phyloP scores from a whole-genome alignment of 2,329 filamentous ascomycete species.

The Penicillium sp. region DNA sequence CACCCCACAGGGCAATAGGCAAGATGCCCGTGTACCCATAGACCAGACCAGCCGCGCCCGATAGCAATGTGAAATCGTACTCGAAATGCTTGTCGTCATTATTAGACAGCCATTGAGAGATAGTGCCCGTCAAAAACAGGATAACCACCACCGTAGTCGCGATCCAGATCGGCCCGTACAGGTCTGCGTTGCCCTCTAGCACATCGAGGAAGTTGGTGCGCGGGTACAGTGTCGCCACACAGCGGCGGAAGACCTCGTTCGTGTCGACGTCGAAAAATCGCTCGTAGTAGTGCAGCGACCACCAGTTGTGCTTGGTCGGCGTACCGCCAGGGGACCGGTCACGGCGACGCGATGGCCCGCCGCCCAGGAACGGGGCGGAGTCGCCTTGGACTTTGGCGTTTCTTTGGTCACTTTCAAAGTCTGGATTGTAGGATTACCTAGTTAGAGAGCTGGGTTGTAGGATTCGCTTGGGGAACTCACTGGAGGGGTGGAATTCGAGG shows the following conservation, averaged over 20 bases:
- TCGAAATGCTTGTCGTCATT: conserved; percentile 69
- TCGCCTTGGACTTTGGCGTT: conserved; percentile 50
- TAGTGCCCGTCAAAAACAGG: conserved; percentile 90
- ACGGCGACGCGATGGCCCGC: conserved; percentile 40
- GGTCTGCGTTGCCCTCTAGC: conserved; percentile 90
- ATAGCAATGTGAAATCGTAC: conserved; percentile 88
- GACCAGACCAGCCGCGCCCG: conserved; percentile 84
- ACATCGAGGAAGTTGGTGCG: conserved; percentile 95
- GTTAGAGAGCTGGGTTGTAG: background rate
- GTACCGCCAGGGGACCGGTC: conserved; percentile 41
- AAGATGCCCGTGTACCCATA: conserved; percentile 94
- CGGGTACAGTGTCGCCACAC: conserved; percentile 84
- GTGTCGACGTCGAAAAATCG: conserved; percentile 99
- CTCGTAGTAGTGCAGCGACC: conserved; percentile 88
- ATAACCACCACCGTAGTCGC: conserved; percentile 96
- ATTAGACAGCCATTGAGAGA: conserved; percentile 80
- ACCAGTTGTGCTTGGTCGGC: conserved; percentile 81
- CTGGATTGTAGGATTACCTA: conserved; percentile 30
- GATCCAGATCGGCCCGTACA: conserved; percentile 98
- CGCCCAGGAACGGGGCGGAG: conserved; percentile 51
- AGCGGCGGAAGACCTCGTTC: conserved; percentile 79
- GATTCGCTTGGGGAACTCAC: conserved; percentile 42
- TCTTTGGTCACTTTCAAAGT: conserved; percentile 65
- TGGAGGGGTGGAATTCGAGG: conserved; percentile 96
- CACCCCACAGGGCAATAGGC: conserved; percentile 79